Base-by-base conservation (phyloP, 768 basidiomycete genomes). In the Boletus insuetus region DNA sequence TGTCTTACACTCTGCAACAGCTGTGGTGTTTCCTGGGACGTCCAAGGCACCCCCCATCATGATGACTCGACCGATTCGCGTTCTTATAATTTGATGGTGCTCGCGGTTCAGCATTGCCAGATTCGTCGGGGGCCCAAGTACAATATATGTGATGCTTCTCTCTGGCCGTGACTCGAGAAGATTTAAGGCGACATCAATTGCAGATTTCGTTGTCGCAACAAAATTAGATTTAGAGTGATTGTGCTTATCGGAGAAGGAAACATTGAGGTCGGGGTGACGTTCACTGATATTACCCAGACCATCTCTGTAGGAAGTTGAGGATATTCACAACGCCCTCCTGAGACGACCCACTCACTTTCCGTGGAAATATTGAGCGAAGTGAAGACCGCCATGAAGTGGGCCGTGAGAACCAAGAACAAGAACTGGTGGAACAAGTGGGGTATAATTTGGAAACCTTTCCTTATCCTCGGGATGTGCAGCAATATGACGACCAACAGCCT, bases 41-140 rank as follows among this genome's bases (percentile, higher is more conserved):
- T 95, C 92, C 22, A 98, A 69, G 3, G 93, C 89, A 14, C 93
- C 94, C n/a, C 94, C 94, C 93, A 98, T 96, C 68, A 85, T 86
- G 20, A 94, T 73, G 9, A 98, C 74, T n/a, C 85, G 79, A 6
- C 85, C 90, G 29, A 92, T 80, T 41, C 82, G 81, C 13, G 79
- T 70, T 9, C 72, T 71, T 31, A 94, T 75, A 12, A 79, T 73
- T 35, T 74, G 66, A 11, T 80, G 77, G 59, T 91, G 79, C 41
- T 75, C 62, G 8, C 78, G 79, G 67, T 90, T 73, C 55, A 89
- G 75, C 34, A 75, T 73, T 1, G 91, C 91, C 32, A 98, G 77
- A 63, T 88, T 93, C 12, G 93, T 95, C 51, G 91, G 77, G 41
- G 89, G 87, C 1, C 89, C 89, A 8, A 93, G 77, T 9, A 78